phyloP scores from a whole-genome alignment of 306 rosid species.

The Pterocarpus macrocarpus region DNA sequence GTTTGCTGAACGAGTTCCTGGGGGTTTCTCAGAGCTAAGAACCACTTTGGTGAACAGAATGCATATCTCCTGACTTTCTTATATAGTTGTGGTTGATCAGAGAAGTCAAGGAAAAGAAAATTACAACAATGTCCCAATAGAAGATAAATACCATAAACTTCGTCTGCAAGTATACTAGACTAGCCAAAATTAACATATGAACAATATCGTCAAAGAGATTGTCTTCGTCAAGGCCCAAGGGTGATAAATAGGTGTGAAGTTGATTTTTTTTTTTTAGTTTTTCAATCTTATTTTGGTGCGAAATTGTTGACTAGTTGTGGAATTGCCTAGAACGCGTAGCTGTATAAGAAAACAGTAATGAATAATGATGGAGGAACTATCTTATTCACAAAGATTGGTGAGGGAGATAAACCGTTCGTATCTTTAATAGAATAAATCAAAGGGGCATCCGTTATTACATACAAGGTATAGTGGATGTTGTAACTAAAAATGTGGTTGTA shows the following conservation, averaged over 20 bases:
- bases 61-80: not conserved
- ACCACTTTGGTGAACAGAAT: not conserved
- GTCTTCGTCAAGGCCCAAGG: not conserved
- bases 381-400: not conserved
- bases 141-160: not conserved
- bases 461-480: not conserved
- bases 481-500: not conserved
- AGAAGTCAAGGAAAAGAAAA: not conserved
- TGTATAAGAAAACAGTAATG: not conserved
- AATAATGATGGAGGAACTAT: not conserved
- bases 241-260: not conserved
- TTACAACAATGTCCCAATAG: not conserved
- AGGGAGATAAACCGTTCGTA: not conserved
- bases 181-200: too few relatives aligned
- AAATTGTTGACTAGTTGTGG: slow-evolving; percentile 13
- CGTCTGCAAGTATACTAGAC: not conserved
- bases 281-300: not conserved
- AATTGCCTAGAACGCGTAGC: not conserved
- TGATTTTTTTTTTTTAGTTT: too few relatives aligned
- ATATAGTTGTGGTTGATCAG: not conserved
- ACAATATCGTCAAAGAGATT: too few relatives aligned
- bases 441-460: not conserved
- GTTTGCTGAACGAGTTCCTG: slow-evolving; percentile 3
- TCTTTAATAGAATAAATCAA: not conserved
- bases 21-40: not conserved